Evolutionary conservation across 306 rosid species (phyloP), one percentile per base, ranked within the genome.

Genomic region (Lathyrus sativus): DNA sequence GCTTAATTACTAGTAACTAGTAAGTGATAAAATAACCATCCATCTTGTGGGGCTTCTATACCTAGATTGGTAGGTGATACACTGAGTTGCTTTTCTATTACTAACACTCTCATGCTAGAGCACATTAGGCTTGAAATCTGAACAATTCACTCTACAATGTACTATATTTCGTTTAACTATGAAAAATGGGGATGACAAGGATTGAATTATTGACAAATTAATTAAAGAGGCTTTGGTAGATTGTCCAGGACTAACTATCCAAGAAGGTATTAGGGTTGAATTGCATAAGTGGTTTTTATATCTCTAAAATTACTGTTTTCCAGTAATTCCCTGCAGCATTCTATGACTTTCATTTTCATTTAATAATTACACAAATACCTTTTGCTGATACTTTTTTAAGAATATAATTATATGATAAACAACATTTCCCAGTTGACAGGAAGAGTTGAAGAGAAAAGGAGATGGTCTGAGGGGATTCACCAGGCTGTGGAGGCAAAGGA

Each of bases 401-500:
- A 76, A 72, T 71, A 35, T 44, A 75, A 73, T 60, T 67, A 54
- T 26, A 55, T 31, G 50, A 31, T 51, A 61, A 71, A 55, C 44
- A 76, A 42, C 70, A 56, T 59, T 24, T 70, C 70, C 70, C 85
- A 93, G 97, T 79, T 90, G 78, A 90, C 98, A 18, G 97, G 98
- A 74, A 88, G 97, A 84, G 96, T 90, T 59, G 97, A 93, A 81
- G 98, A 93, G 74, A 93, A 90, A 83, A 86, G 95, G 81, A 83
- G 98, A 81, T 93, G 98, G 98, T 93, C 97, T 77, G 97, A 93
- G 62, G 98, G 98, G 59, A 86, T 93, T 80, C 98, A 93, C 78
- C 98, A 93, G 81, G 98, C 98, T 74, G 97, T 88, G 62, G 97
- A 93, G 86, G 98, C 96, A 76, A 93, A 93, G 84, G 98, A 93